Evolutionary conservation across 495 filamentous ascomycete species (phyloP).

Genomic region (Peziza echinospora): DNA sequence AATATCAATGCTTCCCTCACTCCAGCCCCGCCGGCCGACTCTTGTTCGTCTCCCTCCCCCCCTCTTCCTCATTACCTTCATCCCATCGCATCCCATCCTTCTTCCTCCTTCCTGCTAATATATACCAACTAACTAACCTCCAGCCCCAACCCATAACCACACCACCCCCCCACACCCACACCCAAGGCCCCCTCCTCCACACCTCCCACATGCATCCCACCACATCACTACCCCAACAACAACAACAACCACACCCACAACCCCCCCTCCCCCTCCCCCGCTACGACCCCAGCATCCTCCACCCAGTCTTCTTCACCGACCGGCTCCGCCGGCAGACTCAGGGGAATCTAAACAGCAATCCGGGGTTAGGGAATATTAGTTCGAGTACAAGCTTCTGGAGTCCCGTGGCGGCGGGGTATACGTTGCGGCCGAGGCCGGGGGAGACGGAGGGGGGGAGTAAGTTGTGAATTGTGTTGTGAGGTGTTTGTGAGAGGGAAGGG

Average conservation of each 20-base stretch:
- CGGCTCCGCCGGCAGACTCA: constrained; percentile 13
- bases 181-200: constrained; percentile 1
- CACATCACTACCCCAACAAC: neutral
- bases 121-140: neutral
- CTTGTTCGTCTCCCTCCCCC: neutral
- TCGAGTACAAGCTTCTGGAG: too few species aligned
- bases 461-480: too few species aligned
- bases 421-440: too few species aligned
- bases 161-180: neutral
- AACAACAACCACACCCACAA: constrained; percentile 2
- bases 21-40: constrained; percentile 8
- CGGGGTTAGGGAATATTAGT: too few species aligned
- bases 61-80: neutral
- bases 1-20: constrained; percentile 8
- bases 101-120: neutral
- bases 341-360: too few species aligned
- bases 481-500: too few species aligned
- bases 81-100: neutral
- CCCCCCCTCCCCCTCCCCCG: constrained; percentile 5
- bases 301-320: constrained; percentile 40
- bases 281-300: constrained; percentile 26
- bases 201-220: neutral
- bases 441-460: too few species aligned
- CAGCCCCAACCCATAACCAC: neutral
- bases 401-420: too few species aligned